Conservation (phyloP, 805 yeast species). For the Torulaspora delbrueckii region DNA sequence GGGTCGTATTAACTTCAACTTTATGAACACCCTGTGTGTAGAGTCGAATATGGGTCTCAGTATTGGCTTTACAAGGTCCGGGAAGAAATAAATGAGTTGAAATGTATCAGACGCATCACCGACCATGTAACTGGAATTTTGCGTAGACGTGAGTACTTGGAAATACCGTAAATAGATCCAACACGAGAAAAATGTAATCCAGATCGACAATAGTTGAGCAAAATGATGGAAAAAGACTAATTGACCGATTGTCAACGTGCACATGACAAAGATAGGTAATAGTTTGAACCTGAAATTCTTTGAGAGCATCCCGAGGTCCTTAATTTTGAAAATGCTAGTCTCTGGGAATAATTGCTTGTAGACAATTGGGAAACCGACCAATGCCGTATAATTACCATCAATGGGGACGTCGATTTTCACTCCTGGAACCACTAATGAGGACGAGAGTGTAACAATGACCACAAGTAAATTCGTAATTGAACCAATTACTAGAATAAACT, state of each 20-base stretch:
- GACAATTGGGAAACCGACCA: constrained; percentile 56
- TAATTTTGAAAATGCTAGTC: constrained; percentile 47
- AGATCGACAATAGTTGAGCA: constrained; percentile 51
- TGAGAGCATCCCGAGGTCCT: constrained; percentile 38
- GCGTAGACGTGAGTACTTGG: constrained; percentile 45
- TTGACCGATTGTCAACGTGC: constrained; percentile 31
- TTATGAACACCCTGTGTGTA: constrained; percentile 37
- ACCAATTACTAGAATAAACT: constrained; percentile 47
- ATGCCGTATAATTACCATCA: constrained; percentile 51
- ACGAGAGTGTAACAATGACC: constrained; percentile 19
- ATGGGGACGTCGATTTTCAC: constrained; percentile 41
- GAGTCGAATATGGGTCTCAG: constrained; percentile 49
- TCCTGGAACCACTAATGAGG: constrained; percentile 28
- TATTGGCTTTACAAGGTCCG: constrained; percentile 50
- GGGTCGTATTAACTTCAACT: constrained; percentile 49
- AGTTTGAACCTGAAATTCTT: constrained; percentile 55
- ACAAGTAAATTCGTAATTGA: constrained; percentile 51
- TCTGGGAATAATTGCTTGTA: constrained; percentile 64
- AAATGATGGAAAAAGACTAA: constrained; percentile 35
- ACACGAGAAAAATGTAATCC: constrained; percentile 56
- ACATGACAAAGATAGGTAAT: constrained; percentile 47
- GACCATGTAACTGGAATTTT: constrained; percentile 31
- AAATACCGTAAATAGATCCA: constrained; percentile 78
- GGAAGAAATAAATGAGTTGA: constrained; percentile 79
- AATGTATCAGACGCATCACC: constrained; percentile 94